Base-by-base conservation (phyloP, 1,284 basidiomycete species). In the Phylloboletellus chloephorus region DNA sequence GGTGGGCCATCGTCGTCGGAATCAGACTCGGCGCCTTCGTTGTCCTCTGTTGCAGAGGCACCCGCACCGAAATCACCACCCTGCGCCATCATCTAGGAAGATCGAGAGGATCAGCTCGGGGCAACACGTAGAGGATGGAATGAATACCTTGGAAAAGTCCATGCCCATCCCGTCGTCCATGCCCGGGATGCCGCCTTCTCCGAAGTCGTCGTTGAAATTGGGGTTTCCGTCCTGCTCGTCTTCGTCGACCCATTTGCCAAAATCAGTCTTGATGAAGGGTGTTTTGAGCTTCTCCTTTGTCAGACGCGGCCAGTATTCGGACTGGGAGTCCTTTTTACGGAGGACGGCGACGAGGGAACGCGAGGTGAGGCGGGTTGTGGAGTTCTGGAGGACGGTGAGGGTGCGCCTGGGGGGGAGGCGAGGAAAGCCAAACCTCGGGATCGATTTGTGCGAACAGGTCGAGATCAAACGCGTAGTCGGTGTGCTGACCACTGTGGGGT, bases 201-300 rank as follows among this genome's bases (percentile, higher is more conserved):
- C 47, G 8, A 63, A 42, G 7, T 74, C 74, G 0, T 76, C 75
- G 7, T 74, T 73, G 0, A 67, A 47, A 30, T 57, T 64, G 7
- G 57, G 56, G 13, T 66, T 71, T 36, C 72, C 83, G 23, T 89
- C 85, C 68, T 96, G 92, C 65, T 96, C 92, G 59, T 96, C 92
- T 70, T 96, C 92, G 60, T 95, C 92, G 37, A 87, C 85, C 91
- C 91, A 96, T 67, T 88, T 93, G 57, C 73, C 71, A 63, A 93
- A 95, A 66, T 95, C 89, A 36, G 90, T 93, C 74, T 91, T 93
- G 64, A 94, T 69, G 67, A 79, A 93, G 40, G 79, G 69, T 45
- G 74, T 78, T 67, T 78, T 88, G 47, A 76, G 61, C 66, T 91
- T 92, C 50, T 88, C 87, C 67, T 93, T 92, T 31, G 87, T 89